phyloP scores from a whole-genome alignment of 495 filamentous ascomycete species.

The Aspergillus mulundensis region DNA sequence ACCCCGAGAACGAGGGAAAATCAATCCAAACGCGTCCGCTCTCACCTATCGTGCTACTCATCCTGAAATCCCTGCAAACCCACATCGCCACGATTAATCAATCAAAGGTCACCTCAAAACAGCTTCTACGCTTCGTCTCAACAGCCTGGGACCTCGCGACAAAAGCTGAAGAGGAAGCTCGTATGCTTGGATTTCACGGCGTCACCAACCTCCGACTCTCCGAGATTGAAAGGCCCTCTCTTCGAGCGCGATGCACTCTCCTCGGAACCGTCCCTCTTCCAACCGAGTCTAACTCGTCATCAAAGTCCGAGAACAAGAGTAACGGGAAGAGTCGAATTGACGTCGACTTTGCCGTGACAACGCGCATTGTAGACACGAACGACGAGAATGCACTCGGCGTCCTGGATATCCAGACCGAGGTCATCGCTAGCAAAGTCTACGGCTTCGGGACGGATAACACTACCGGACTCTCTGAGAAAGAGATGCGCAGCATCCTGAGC shows the following conservation, averaged over 20 bases:
- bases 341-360: conserved; percentile 41
- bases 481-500: conserved; percentile 37
- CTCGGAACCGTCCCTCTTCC: conserved; percentile 24
- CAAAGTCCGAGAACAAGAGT: conserved; percentile 15
- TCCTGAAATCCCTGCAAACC: conserved; percentile 35
- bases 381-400: conserved; percentile 23
- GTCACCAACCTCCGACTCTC: conserved; percentile 39
- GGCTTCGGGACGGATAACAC: conserved; percentile 35
- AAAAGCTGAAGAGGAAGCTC: conserved; percentile 41
- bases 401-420: conserved; percentile 38
- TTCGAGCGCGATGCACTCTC: conserved; percentile 40
- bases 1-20: conserved; percentile 15
- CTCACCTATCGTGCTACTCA: conserved; percentile 34
- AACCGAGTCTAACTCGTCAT: conserved; percentile 13
- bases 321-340: conserved; percentile 29
- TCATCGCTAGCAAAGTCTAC: conserved; percentile 43
- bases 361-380: conserved; percentile 18
- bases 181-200: conserved; percentile 45
- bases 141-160: conserved; percentile 38
- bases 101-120: conserved; percentile 29
- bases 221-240: conserved; percentile 28
- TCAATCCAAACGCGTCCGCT: conserved; percentile 12
- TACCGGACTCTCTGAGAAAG: conserved; percentile 30
- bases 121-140: conserved; percentile 37
- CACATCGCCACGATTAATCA: conserved; percentile 32